These are phyloP conservation scores for Neospora caninum DNA, from an alignment of 169 alveolate genomes.

Conservation along the genomic window DNA sequence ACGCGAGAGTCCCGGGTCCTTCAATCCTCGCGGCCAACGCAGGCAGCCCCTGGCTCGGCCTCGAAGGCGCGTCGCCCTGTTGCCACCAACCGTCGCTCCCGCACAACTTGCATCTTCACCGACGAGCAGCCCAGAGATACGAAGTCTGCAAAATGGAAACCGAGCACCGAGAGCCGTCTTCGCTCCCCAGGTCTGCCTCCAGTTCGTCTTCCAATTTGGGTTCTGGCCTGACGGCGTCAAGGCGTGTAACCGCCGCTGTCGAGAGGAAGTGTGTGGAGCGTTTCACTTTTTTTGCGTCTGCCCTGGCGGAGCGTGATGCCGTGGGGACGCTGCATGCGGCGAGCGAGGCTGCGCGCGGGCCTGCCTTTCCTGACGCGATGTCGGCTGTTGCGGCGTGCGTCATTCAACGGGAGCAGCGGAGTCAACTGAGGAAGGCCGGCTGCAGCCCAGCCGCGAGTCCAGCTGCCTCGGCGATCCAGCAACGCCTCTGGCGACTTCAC, in stretches of 20 bases:
- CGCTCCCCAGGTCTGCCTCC: not conserved
- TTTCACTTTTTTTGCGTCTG: not conserved
- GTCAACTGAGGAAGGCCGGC: not conserved
- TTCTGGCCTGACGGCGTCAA: not conserved
- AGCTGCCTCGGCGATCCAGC: not conserved
- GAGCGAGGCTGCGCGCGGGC: not conserved
- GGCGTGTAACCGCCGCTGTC: not conserved
- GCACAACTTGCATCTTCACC: not conserved
- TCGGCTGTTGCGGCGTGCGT: not conserved
- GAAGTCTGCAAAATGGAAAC: not conserved
- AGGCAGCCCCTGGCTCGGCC: not conserved
- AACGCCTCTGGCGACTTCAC: not conserved
- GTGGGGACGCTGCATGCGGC: not conserved
- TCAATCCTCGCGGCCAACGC: not conserved
- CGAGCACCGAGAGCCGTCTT: not conserved
- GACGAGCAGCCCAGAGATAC: not conserved
- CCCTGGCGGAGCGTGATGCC: not conserved
- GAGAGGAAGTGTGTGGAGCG: not conserved
- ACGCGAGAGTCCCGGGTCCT: not conserved
- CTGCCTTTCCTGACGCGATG: not conserved
- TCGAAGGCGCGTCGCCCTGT: not conserved
- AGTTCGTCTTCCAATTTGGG: not conserved
- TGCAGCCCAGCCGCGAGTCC: not conserved
- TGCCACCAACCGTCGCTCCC: not conserved
- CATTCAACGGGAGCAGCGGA: not conserved